These are phyloP conservation scores for Chytriomyces confervae DNA, from an alignment of 192 early-diverging fungal genomes.

Conservation along the genomic window DNA sequence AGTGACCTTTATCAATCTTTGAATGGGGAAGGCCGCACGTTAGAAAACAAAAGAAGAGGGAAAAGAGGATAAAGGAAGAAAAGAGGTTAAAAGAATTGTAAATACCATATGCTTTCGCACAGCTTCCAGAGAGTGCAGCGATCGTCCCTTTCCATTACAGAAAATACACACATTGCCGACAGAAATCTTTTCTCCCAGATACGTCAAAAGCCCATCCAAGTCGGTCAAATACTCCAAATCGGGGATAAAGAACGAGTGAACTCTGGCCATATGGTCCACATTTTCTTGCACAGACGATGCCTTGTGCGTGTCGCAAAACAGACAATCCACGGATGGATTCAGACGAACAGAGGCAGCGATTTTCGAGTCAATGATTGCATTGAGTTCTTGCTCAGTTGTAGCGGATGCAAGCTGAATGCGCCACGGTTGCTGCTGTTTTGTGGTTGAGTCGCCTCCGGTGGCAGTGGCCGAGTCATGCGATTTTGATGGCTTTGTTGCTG, in stretches of 20 bases:
- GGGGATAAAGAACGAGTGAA: constrained; percentile 95
- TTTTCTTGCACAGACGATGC: constrained; percentile 61
- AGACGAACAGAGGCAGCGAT: constrained; percentile 73
- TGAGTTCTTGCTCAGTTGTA: constrained; percentile 68
- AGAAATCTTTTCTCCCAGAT: constrained; percentile 92
- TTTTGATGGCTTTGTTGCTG: constrained; percentile 5
- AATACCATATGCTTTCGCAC: constrained; percentile 91
- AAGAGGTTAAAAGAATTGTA: constrained; percentile 11
- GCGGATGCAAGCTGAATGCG: constrained; percentile 53
- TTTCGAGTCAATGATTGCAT: constrained; percentile 82
- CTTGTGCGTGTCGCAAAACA: constrained; percentile 83
- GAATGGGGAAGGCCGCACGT: background rate
- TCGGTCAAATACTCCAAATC: constrained; percentile 94
- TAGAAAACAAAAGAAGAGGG: background rate
- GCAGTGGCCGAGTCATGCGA: background rate
- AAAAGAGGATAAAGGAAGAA: background rate
- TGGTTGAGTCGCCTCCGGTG: background rate
- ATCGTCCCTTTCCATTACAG: constrained; percentile 91
- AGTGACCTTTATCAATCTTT: constrained; percentile 89
- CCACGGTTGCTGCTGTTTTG: constrained; percentile 40
- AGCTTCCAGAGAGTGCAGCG: constrained; percentile 82
- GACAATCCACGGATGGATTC: constrained; percentile 73
- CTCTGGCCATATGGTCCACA: constrained; percentile 89
- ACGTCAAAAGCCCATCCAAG: constrained; percentile 84
- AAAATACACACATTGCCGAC: constrained; percentile 95